These are phyloP conservation scores for Nymphaea thermarum DNA, from an alignment of 164 flowering plant species.

Conservation along the genomic window DNA sequence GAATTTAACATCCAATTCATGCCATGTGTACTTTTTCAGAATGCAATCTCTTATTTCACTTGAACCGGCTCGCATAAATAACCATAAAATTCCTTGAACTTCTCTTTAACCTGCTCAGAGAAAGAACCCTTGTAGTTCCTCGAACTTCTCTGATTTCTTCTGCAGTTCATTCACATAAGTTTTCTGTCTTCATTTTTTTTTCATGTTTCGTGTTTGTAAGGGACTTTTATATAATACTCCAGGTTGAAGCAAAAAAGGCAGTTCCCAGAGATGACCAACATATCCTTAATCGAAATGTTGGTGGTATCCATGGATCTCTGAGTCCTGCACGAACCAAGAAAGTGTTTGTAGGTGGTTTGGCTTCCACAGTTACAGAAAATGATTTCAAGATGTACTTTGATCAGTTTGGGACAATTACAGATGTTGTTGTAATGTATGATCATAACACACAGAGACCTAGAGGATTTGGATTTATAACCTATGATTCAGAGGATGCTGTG, in stretches of 20 bases:
- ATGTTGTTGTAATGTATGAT: slow-evolving; percentile 93
- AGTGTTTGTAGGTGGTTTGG: slow-evolving; percentile 88
- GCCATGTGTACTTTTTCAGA: not conserved
- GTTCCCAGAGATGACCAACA: slow-evolving; percentile 86
- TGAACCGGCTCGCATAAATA: not conserved
- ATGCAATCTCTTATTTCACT: not conserved
- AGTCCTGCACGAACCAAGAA: slow-evolving; percentile 64
- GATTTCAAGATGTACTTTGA: slow-evolving; percentile 84
- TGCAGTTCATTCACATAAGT: not conserved
- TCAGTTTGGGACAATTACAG: slow-evolving; percentile 75
- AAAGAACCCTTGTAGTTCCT: not conserved
- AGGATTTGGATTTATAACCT: slow-evolving; percentile 90
- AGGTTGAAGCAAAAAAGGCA: slow-evolving; percentile 97
- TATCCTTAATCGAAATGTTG: slow-evolving; percentile 30
- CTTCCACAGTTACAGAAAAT: slow-evolving; percentile 73
- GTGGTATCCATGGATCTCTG: slow-evolving; percentile 55
- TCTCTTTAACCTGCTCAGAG: not conserved
- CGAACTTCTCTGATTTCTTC: not conserved
- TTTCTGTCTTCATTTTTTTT: not conserved
- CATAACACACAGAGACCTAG: slow-evolving; percentile 89
- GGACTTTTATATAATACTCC: slow-evolving; percentile 3
- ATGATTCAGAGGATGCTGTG: slow-evolving; percentile 85
- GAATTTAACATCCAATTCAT: not conserved
- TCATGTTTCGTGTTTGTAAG: not conserved
- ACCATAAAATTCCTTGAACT: not conserved